phyloP scores from a whole-genome alignment of 1,139 yeast species.

The Suhomyces wounanorum region DNA sequence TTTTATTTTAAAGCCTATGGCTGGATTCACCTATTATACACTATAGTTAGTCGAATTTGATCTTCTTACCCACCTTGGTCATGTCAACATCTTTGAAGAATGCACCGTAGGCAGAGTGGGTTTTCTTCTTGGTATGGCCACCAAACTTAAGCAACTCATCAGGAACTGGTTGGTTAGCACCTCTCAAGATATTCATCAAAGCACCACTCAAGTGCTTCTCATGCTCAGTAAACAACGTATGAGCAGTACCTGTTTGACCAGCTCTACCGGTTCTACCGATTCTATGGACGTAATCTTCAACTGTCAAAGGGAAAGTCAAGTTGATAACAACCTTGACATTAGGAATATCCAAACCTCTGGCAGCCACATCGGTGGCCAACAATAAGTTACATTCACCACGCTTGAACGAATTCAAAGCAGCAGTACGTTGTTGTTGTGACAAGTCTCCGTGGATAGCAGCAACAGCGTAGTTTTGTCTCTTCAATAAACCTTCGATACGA shows the following conservation, averaged over 20 bases:
- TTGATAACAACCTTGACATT: constrained; percentile 95
- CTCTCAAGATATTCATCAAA: constrained; percentile 83
- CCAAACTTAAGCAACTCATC: constrained; percentile 94
- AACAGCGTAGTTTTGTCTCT: constrained; percentile 72
- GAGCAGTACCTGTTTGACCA: constrained; percentile 92
- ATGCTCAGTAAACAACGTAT: constrained; percentile 93
- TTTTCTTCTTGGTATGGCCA: constrained; percentile 96
- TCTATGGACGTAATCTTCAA: constrained; percentile 97
- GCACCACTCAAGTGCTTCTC: constrained; percentile 98
- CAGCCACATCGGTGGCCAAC: constrained; percentile 98
- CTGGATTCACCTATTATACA: background rate
- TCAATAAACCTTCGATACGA: constrained; percentile 77
- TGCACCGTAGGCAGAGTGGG: constrained; percentile 95
- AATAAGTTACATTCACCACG: constrained; percentile 72
- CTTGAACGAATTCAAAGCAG: constrained; percentile 84
- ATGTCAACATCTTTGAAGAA: constrained; percentile 91
- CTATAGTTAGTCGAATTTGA: constrained; percentile 61
- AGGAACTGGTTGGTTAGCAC: constrained; percentile 96
- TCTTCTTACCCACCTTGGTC: constrained; percentile 86
- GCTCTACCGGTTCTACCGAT: constrained; percentile 99
- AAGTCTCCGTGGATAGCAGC: constrained; percentile 97
- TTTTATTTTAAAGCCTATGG: background rate
- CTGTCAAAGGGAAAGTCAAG: constrained; percentile 95
- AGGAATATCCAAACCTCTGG: constrained; percentile 97
- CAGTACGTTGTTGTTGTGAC: constrained; percentile 88